Base-by-base conservation (phyloP, 2,329 filamentous ascomycete genomes). In the Ascochyta fabae region DNA sequence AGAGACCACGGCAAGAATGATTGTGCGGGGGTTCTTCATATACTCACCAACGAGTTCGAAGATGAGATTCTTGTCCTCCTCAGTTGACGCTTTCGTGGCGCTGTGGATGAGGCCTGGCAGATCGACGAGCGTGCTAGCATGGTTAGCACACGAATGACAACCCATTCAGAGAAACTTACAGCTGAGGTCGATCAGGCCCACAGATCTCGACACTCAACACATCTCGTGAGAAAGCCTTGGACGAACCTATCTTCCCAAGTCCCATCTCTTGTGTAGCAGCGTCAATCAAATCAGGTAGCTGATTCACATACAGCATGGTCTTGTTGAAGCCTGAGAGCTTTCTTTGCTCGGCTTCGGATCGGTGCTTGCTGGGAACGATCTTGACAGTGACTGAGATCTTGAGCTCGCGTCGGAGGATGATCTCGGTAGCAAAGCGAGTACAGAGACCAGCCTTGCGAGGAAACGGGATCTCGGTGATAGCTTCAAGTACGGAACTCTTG, bases 401-500 rank as follows among this genome's bases (percentile, higher is more conserved):
- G n/a, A n/a, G n/a, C n/a, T n/a, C n/a, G n/a, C n/a, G n/a, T n/a
- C n/a, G n/a, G n/a, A n/a, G n/a, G n/a, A n/a, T n/a, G n/a, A n/a
- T n/a, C n/a, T n/a, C n/a, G n/a, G n/a, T n/a, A n/a, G n/a, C n/a
- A n/a, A n/a, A n/a, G n/a, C n/a, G n/a, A n/a, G n/a, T n/a, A n/a
- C n/a, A n/a, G n/a, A n/a, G n/a, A 19, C 73, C 79, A 3, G 79
- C 79, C 4, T 84, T 81, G 6, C 80, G 73, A 0, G 84, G 83
- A 39, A 88, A 87, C 0, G 79, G 79, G 2, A 89, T 81, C 5
- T 81, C 79, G 0, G 85, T 84, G 38, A 88, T 84, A 0, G 85
- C 86, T 59, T 88, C 83, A 0, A 88, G 78, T 0, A 87, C 83
- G 0, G 85, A 88, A 16, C 82, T 86, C 64, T 88, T 88, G 2